Evolutionary conservation across 1,284 basidiomycete genomes (phyloP).

Genomic region (Singerocomus rubriflavus): DNA sequence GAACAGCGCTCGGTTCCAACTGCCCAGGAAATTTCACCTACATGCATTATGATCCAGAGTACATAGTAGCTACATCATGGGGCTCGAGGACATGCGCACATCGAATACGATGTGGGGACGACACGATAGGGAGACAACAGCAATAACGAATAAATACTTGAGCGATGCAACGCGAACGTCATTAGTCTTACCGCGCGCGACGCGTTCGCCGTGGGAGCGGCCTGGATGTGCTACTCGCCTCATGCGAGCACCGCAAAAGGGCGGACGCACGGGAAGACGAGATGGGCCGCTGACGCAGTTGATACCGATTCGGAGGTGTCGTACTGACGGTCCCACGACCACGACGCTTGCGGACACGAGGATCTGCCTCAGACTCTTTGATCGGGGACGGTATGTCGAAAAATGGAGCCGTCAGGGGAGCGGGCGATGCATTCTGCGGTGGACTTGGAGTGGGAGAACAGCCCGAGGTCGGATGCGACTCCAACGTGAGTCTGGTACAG

Average conservation of each 20-base stretch:
- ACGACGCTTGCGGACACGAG: conserved; percentile 14
- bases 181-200: conserved; percentile 13
- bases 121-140: conserved; percentile 25
- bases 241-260: conserved; percentile 17
- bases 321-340: conserved; percentile 1
- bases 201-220: conserved; percentile 18
- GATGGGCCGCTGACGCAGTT: conserved; percentile 30
- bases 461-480: conserved; percentile 19
- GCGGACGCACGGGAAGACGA: conserved; percentile 13
- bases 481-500: conserved; percentile 37
- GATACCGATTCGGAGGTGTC: conserved; percentile 22
- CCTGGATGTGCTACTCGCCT: conserved; percentile 7
- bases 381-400: conserved; percentile 12
- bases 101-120: conserved; percentile 3
- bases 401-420: conserved; percentile 6
- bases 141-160: conserved; percentile 32
- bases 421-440: conserved; percentile 10
- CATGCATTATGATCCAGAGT: conserved; percentile 6
- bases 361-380: conserved; percentile 7
- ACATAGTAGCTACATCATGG: conserved; percentile 16
- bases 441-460: conserved; percentile 7
- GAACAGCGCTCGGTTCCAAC: neutral
- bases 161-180: neutral
- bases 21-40: neutral
- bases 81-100: neutral